A percentile compares a stretch with the other conserved stretches of the same genome.
Evolutionary conservation across 352 stramenopile species (phyloP).

Genomic region (Globisporangium orthogonon): DNA sequence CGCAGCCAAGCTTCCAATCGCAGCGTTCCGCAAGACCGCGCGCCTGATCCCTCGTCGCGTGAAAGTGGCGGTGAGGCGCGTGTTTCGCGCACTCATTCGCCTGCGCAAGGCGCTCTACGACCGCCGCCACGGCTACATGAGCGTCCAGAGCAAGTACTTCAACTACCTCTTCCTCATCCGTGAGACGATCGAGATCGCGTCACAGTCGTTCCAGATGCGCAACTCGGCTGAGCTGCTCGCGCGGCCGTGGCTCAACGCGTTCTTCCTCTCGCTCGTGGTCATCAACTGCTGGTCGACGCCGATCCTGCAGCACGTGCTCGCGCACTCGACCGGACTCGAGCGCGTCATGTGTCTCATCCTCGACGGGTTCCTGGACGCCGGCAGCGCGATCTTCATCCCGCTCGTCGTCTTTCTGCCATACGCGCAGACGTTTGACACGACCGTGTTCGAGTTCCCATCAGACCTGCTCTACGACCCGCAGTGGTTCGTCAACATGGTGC

Average conservation of each 20-base stretch:
- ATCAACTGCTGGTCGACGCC: conserved; percentile 16
- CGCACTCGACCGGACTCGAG: conserved; percentile 16
- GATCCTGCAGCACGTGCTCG: conserved; percentile 13
- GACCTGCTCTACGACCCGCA: conserved; percentile 15
- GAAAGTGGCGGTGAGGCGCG: not conserved
- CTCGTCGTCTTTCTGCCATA: conserved; percentile 15
- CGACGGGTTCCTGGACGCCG: conserved; percentile 21
- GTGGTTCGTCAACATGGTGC: conserved; percentile 19
- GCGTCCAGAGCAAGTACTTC: conserved; percentile 17
- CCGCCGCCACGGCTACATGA: conserved; percentile 12
- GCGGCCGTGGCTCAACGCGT: conserved; percentile 14
- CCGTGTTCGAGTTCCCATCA: conserved; percentile 6
- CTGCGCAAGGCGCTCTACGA: conserved; percentile 11
- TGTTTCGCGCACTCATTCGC: not conserved
- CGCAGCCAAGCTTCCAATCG: not conserved
- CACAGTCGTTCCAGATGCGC: conserved; percentile 17
- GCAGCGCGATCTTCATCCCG: conserved; percentile 21
- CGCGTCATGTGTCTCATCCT: conserved; percentile 20
- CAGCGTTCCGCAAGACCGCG: not conserved
- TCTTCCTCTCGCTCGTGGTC: conserved; percentile 15
- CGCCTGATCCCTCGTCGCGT: conserved; percentile 2
- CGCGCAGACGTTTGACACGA: conserved; percentile 5
- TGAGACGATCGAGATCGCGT: conserved; percentile 19
- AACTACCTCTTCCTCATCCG: conserved; percentile 14
- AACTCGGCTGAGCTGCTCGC: conserved; percentile 11